Evolutionary conservation across 2,329 filamentous ascomycete genomes (phyloP).

Genomic region (Dothideomycetidae sp.): DNA sequence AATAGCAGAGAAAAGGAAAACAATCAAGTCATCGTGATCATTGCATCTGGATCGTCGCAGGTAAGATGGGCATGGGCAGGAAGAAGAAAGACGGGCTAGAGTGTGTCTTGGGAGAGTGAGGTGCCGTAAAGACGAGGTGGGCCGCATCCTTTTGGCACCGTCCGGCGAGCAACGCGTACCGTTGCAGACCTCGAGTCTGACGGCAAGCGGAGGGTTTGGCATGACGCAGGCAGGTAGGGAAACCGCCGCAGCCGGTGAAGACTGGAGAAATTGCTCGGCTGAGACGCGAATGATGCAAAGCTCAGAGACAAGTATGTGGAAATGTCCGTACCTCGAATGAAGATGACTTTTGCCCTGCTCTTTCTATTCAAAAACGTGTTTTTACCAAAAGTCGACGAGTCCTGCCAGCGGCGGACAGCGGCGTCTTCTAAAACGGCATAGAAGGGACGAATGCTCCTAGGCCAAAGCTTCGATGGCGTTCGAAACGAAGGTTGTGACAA

Average conservation of each 20-base stretch:
- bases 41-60: neutral
- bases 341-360: neutral
- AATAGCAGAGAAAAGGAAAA: neutral
- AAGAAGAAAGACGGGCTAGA: too few relatives aligned
- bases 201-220: neutral
- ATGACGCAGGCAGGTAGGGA: neutral
- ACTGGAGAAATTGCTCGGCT: neutral
- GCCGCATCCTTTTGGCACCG: neutral
- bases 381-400: conserved; percentile 1
- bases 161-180: conserved; percentile 3
- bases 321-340: neutral
- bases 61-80: neutral
- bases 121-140: neutral
- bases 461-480: too few relatives aligned
- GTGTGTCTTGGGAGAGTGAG: neutral
- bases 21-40: conserved; percentile 4
- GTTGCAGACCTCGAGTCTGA: conserved; percentile 3
- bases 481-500: too few relatives aligned
- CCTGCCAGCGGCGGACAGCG: conserved; percentile 9
- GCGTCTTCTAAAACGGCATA: conserved; percentile 9
- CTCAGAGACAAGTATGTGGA: neutral
- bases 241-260: neutral
- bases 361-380: neutral
- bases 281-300: neutral
- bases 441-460: conserved; percentile 1